Evolutionary conservation across 495 filamentous ascomycete genomes (phyloP).

Genomic region (Tuber borchii): DNA sequence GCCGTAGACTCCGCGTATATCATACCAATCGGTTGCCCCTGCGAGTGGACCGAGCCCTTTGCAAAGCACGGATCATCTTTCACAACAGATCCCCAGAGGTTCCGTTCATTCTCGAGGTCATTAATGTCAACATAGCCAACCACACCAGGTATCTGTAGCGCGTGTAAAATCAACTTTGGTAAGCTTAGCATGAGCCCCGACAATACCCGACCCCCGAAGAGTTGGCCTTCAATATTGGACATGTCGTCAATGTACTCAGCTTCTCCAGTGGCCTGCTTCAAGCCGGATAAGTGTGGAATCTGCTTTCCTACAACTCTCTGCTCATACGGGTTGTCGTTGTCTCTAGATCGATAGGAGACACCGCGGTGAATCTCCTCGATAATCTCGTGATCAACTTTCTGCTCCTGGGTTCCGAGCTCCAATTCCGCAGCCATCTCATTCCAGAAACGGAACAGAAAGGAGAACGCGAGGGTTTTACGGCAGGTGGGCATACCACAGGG

Average conservation of each 20-base stretch:
- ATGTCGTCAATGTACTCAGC: slow-evolving; percentile 47
- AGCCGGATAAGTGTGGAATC: slow-evolving; percentile 44
- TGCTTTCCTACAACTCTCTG: slow-evolving; percentile 46
- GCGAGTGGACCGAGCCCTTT: slow-evolving; percentile 42
- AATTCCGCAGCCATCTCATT: slow-evolving; percentile 53
- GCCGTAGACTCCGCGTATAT: slow-evolving; percentile 45
- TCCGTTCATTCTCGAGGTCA: slow-evolving; percentile 42
- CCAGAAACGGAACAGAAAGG: slow-evolving; percentile 86
- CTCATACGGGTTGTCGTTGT: slow-evolving; percentile 47
- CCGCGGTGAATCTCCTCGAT: slow-evolving; percentile 56
- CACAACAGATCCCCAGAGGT: slow-evolving; percentile 43
- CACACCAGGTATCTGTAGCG: slow-evolving; percentile 45
- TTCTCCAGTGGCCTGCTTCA: slow-evolving; percentile 47
- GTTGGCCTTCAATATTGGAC: slow-evolving; percentile 43
- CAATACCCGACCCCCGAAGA: slow-evolving; percentile 44
- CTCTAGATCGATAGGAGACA: slow-evolving; percentile 55
- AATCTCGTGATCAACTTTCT: slow-evolving; percentile 48
- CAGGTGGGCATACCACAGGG: slow-evolving; percentile 96
- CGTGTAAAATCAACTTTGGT: slow-evolving; percentile 43
- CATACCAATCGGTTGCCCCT: slow-evolving; percentile 45
- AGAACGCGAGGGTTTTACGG: slow-evolving; percentile 77
- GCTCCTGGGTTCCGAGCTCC: slow-evolving; percentile 8
- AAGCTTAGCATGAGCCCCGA: slow-evolving; percentile 46
- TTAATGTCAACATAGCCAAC: slow-evolving; percentile 45
- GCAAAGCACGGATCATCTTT: slow-evolving; percentile 47